A percentile compares a stretch with the other conserved stretches of the same genome.
phyloP scores from a whole-genome alignment of 306 rosid genomes.

The Castanopsis chinensis region DNA sequence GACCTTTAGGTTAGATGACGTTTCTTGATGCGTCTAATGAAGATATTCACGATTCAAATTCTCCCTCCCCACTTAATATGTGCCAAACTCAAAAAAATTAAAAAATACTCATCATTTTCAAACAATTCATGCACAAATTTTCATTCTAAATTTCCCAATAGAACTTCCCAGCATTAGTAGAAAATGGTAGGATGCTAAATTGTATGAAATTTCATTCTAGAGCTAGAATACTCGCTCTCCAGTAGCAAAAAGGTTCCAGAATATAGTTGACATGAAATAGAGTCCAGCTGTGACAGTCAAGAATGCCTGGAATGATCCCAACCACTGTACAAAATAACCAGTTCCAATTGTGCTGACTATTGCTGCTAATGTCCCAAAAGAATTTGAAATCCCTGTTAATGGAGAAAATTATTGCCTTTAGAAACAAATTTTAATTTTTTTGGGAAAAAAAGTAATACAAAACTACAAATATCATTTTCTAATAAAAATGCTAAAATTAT shows the following conservation, averaged over 20 bases:
- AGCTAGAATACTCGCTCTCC: conserved; percentile 70
- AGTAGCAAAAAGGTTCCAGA: conserved; percentile 82
- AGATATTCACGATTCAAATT: too few species aligned
- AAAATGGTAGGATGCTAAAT: not conserved
- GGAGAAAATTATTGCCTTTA: not conserved
- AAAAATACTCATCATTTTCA: too few species aligned
- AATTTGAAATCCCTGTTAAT: conserved; percentile 73
- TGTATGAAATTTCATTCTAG: not conserved
- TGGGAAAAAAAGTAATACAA: not conserved
- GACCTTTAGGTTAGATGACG: too few species aligned
- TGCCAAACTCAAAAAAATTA: too few species aligned
- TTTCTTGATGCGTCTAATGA: too few species aligned
- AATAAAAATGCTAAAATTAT: too few species aligned
- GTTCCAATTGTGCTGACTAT: conserved; percentile 93
- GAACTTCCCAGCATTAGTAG: not conserved
- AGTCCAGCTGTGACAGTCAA: conserved; percentile 69
- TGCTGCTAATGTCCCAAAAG: conserved; percentile 88
- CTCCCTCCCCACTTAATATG: too few species aligned
- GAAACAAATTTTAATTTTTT: not conserved
- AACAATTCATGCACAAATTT: not conserved
- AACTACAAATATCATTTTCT: too few species aligned
- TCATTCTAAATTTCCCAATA: not conserved
- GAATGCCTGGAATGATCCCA: conserved; percentile 91
- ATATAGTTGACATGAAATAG: conserved; percentile 63
- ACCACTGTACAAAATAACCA: conserved; percentile 88